Percentiles rank a stretch among this genome's conserved stretches.
Conservation (phyloP, 1,284 basidiomycete genomes). For the Boletus hoseneyae region DNA sequence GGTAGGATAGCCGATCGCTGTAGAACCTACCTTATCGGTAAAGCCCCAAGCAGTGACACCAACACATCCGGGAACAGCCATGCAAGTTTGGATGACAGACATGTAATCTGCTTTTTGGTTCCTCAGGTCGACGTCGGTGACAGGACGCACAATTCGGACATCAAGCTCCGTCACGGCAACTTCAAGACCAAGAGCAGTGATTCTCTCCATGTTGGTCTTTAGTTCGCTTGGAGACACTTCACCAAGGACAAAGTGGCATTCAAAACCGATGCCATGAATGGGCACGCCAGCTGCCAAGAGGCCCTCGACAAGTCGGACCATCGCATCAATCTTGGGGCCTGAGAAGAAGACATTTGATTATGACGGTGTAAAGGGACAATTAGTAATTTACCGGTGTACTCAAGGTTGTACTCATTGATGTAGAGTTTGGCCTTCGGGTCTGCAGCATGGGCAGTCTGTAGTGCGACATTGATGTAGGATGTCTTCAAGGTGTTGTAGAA, state of each 20-base stretch:
- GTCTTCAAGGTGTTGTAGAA: conserved; percentile 14
- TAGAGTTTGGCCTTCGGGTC: conserved; percentile 20
- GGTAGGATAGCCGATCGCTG: too few relatives aligned
- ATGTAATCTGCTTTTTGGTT: conserved; percentile 38
- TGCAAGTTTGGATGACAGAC: conserved; percentile 14
- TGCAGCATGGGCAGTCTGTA: conserved; percentile 15
- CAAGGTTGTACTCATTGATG: conserved; percentile 23
- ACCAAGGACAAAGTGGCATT: conserved; percentile 50
- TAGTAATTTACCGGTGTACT: conserved; percentile 7
- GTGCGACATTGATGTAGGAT: conserved; percentile 19
- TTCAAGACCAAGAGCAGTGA: conserved; percentile 50
- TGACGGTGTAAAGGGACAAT: neutral
- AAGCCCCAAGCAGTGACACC: conserved; percentile 24
- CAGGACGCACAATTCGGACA: conserved; percentile 50
- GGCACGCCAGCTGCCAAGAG: conserved; percentile 11
- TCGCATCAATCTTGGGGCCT: conserved; percentile 24
- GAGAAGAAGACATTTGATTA: neutral
- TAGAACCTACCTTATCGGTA: conserved; percentile 16
- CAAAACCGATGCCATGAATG: conserved; percentile 22
- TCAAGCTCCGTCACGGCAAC: conserved; percentile 57
- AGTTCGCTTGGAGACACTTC: conserved; percentile 38
- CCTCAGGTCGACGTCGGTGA: conserved; percentile 40
- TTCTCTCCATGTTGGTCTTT: conserved; percentile 40
- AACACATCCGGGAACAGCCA: conserved; percentile 12
- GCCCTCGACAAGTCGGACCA: conserved; percentile 18